A percentile compares a stretch with the other conserved stretches of the same genome.
phyloP scores from a whole-genome alignment of 2,329 filamentous ascomycete genomes.

The Diplodia intermedia region DNA sequence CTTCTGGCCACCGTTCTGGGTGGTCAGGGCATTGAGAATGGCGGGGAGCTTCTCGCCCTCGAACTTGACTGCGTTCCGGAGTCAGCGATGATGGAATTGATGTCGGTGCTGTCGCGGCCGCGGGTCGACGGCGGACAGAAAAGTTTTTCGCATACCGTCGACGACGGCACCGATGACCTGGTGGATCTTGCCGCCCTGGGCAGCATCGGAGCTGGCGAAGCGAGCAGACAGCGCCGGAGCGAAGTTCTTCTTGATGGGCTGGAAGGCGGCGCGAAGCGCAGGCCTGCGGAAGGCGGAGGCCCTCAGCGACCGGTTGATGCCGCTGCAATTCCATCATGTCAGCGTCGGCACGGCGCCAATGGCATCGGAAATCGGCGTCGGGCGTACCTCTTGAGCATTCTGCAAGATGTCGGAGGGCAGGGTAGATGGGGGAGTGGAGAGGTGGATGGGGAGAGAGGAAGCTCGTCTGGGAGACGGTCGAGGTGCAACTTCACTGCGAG shows the following conservation, averaged over 20 bases:
- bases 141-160: slow-evolving; percentile 74
- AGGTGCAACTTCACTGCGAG: slow-evolving; percentile 30
- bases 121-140: slow-evolving; percentile 37
- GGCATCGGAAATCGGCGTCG: slow-evolving; percentile 38
- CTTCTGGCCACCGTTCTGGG: slow-evolving; percentile 89
- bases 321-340: slow-evolving; percentile 59
- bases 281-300: slow-evolving; percentile 65
- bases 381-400: slow-evolving; percentile 68
- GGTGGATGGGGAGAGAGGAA: slow-evolving; percentile 36
- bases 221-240: slow-evolving; percentile 66
- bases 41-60: slow-evolving; percentile 89
- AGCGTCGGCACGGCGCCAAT: slow-evolving; percentile 49
- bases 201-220: slow-evolving; percentile 66
- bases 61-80: slow-evolving; percentile 82
- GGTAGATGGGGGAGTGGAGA: slow-evolving; percentile 45
- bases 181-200: slow-evolving; percentile 68
- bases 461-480: slow-evolving; percentile 31
- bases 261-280: slow-evolving; percentile 58
- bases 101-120: slow-evolving; percentile 31
- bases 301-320: slow-evolving; percentile 70
- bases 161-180: slow-evolving; percentile 99
- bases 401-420: slow-evolving; percentile 55
- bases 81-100: slow-evolving; percentile 43
- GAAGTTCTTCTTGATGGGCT: slow-evolving; percentile 64
- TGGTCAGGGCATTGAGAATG: slow-evolving; percentile 97